Evolutionary conservation across 2,329 filamentous ascomycete species (phyloP), one percentile per base, ranked within the genome.

Genomic region (Scleromitrula shiraiana): DNA sequence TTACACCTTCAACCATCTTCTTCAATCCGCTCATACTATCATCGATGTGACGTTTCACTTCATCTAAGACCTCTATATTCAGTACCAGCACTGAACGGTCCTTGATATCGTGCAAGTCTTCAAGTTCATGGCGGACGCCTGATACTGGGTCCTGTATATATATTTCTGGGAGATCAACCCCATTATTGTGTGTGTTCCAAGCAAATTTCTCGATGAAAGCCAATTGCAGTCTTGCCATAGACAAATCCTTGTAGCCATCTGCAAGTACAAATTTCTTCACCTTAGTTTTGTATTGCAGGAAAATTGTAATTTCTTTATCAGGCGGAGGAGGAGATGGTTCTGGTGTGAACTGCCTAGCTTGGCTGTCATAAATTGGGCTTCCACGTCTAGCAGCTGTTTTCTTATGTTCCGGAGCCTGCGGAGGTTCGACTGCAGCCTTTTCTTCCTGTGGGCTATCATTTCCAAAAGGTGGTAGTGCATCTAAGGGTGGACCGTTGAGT

Each of bases 141-240:
- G 93, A 97, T 2, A 96, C 78, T 0, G 90, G 85, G 64, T 98
- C 93, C 65, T 98, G 93, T 14, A 98, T 93, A 65, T 98, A 96
- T 14, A 98, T 97, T 59, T 98, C 93, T 0, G 93, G 93, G 38
- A 98, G 70, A 63, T 98, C 93, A 12, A 82, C 80, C 7, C 93
- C 93, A 60, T 96, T 94, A 52, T 88, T 85, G 59, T 97, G 90
- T 1, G 91, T 96, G 59, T 95, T 97, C 90, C 94, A 98, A 0
- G 91, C 93, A 63, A 98, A 98, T 64, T 96, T 98, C 58, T 98
- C 93, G 58, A 98, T 98, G 59, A 98, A 98, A 1, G 93, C 91
- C 23, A 98, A 76, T 65, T 98, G 91, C 50, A 98, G 68, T 20
- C 90, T 80, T 1, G 89, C 89, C 50, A 96, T 83, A 2, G 88